Conservation (phyloP, 441 rosid genomes). For the Macaranga tanarius region DNA sequence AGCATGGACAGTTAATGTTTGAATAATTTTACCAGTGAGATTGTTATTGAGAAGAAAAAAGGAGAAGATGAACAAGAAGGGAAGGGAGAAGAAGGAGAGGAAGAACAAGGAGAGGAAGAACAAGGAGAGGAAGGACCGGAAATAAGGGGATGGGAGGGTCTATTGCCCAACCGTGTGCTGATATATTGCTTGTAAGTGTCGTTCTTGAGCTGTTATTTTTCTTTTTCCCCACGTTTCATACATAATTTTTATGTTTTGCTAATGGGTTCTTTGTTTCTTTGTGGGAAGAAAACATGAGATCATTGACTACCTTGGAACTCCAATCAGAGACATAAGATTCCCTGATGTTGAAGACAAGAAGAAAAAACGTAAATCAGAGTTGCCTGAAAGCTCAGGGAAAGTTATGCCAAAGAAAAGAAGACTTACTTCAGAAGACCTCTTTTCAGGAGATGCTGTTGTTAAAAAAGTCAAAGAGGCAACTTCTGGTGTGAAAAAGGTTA, state of each 20-base stretch:
- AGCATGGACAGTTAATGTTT: conserved; percentile 2
- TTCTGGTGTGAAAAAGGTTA: conserved; percentile 33
- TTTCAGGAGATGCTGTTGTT: conserved; percentile 31
- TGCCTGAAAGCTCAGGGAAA: conserved; percentile 36
- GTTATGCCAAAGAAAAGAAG: conserved; percentile 35
- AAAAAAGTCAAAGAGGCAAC: conserved; percentile 32
- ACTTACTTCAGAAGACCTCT: conserved; percentile 32
- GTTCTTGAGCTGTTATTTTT: conserved; percentile 11
- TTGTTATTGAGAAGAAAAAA: conserved; percentile 40
- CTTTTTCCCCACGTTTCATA: conserved; percentile 7
- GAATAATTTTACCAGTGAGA: conserved; percentile 26
- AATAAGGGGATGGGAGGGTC: conserved; percentile 79
- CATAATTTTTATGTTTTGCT: conserved; percentile 19
- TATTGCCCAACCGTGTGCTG: conserved; percentile 67
- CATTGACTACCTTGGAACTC: conserved; percentile 64
- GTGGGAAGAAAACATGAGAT: conserved; percentile 73
- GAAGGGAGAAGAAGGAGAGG: conserved; percentile 29
- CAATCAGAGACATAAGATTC: conserved; percentile 65
- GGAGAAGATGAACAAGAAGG: conserved; percentile 30
- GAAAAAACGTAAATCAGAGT: conserved; percentile 37
- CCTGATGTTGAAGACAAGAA: conserved; percentile 49
- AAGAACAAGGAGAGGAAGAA: conserved; percentile 26
- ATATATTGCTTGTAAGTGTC: conserved; percentile 84
- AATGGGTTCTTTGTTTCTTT: conserved; percentile 20
- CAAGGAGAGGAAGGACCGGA: conserved; percentile 44